A percentile compares a stretch with the other conserved stretches of the same genome.
These are phyloP conservation scores for Fusarium sp. DNA, from an alignment of 2,329 filamentous ascomycete species.

Conservation along the genomic window DNA sequence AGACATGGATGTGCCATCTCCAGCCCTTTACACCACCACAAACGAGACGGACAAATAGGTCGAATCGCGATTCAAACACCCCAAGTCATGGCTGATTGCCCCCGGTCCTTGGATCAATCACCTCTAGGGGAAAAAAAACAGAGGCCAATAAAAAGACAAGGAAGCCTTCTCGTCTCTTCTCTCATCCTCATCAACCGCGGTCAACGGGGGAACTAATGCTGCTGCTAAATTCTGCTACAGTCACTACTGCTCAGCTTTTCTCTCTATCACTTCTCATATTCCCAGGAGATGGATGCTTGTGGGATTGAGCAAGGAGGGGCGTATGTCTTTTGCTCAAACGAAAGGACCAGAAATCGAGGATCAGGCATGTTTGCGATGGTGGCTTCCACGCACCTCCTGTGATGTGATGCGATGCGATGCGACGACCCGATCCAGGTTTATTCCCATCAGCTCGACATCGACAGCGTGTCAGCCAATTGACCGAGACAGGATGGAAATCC, in stretches of 20 bases:
- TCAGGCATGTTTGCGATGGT: slow-evolving; percentile 30
- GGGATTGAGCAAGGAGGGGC: background rate
- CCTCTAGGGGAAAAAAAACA: slow-evolving; percentile 2
- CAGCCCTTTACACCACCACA: slow-evolving; percentile 6
- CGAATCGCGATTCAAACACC: slow-evolving; percentile 11
- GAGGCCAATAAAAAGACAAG: slow-evolving; percentile 17
- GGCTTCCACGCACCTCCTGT: slow-evolving; percentile 22
- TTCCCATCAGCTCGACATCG: slow-evolving; percentile 22
- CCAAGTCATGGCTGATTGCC: slow-evolving; percentile 2
- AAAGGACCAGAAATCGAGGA: slow-evolving; percentile 4
- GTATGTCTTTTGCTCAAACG: slow-evolving; percentile 3
- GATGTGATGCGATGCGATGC: slow-evolving; percentile 5
- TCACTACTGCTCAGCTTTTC: slow-evolving; percentile 4
- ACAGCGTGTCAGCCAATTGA: slow-evolving; percentile 22
- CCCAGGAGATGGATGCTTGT: slow-evolving; percentile 8
- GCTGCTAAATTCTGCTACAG: slow-evolving; percentile 19
- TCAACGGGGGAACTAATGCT: slow-evolving; percentile 25
- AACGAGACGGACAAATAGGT: slow-evolving; percentile 11
- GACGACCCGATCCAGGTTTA: slow-evolving; percentile 30
- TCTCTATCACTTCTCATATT: slow-evolving; percentile 35
- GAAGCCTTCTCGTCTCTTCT: slow-evolving; percentile 35
- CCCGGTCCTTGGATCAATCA: slow-evolving; percentile 13
- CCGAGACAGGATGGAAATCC: slow-evolving; percentile 7
- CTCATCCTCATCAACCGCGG: slow-evolving; percentile 1
- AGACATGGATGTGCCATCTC: slow-evolving; percentile 2